These are phyloP conservation scores for Cordyceps fumosorosea DNA, from an alignment of 2,329 filamentous ascomycete genomes.

Conservation along the genomic window DNA sequence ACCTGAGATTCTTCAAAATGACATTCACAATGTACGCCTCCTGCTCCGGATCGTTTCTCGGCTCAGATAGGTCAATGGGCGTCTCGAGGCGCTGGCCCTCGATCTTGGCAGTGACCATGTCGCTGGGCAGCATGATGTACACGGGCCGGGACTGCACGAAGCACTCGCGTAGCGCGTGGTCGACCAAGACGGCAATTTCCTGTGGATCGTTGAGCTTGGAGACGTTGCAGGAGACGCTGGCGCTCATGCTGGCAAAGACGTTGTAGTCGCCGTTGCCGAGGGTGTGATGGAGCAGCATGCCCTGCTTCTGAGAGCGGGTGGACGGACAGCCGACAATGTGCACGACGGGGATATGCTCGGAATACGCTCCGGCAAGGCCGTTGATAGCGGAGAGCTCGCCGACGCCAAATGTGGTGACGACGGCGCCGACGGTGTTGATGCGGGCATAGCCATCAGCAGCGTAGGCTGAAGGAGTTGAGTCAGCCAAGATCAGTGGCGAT, in stretches of 20 bases:
- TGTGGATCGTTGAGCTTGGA: conserved; percentile 63
- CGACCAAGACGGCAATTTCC: conserved; percentile 69
- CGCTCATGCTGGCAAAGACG: conserved; percentile 74
- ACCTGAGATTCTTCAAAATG: conserved; percentile 64
- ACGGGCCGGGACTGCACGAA: conserved; percentile 69
- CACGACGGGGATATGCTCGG: conserved; percentile 64
- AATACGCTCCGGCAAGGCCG: conserved; percentile 66
- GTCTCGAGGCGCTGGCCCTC: conserved; percentile 66
- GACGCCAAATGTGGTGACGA: conserved; percentile 72
- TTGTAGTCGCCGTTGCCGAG: conserved; percentile 75
- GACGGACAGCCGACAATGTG: conserved; percentile 57
- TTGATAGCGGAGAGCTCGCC: conserved; percentile 69
- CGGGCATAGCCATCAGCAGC: conserved; percentile 76
- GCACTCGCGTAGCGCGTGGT: conserved; percentile 69
- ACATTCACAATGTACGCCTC: conserved; percentile 81
- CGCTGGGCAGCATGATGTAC: conserved; percentile 76
- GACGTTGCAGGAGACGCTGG: conserved; percentile 62
- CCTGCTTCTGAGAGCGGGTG: conserved; percentile 40
- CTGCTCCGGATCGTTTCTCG: conserved; percentile 59
- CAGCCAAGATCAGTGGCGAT: not conserved
- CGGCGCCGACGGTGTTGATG: conserved; percentile 61
- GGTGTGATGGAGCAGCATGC: conserved; percentile 57
- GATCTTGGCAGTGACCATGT: conserved; percentile 71
- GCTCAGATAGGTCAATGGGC: conserved; percentile 60
- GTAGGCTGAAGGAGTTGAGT: conserved; percentile 47